Evolutionary conservation across 495 filamentous ascomycete genomes (phyloP), one percentile per base, ranked within the genome.

Genomic region (Tirmania nivea): DNA sequence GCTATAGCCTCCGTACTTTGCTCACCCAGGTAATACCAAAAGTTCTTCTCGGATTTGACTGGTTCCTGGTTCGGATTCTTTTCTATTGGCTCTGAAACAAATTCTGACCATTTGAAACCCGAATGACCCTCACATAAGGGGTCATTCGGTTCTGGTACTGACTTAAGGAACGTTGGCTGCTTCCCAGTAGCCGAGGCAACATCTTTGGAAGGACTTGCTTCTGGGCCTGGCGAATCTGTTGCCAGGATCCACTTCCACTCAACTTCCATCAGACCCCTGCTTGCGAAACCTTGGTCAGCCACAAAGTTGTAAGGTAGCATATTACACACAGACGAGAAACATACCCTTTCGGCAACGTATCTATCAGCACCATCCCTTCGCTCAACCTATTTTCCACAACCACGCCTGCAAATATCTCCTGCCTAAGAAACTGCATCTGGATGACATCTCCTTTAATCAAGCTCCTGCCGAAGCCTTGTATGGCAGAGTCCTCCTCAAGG

Each of bases 11-110:
- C 90, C 17, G 90, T 96, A 48, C 89, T 95, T 50, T 72, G 76
- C 61, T 78, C 75, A 16, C 84, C 84, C 57, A 97, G 73, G 66
- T 95, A 97, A 68, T 84, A 78, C 89, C 88, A 97, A 53, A 94
- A 67, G 59, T 83, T 78, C 54, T 86, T 77, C 10, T 76, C 62
- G 17, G 93, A 60, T 60, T 89, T 76, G 51, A 90, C 71, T 60
- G 74, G 71, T 55, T 68, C 67, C 68, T 82, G 71, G 53, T 70
- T 63, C 62, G 73, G 14, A 45, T 45, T 45, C 14, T 14, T 1
- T 2, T 14, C 14, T 14, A 34, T 66, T 60, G 72, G 73, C n/a
- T 56, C 61, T 34, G 59, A 68, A 51, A 71, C 74, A 63, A 93
- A 93, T 67, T 93, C 86, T 48, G 81, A 76, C 87, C 87, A 95